Base-by-base conservation (phyloP, 1,284 basidiomycete species). In the Cutaneotrichosporon sp. region DNA sequence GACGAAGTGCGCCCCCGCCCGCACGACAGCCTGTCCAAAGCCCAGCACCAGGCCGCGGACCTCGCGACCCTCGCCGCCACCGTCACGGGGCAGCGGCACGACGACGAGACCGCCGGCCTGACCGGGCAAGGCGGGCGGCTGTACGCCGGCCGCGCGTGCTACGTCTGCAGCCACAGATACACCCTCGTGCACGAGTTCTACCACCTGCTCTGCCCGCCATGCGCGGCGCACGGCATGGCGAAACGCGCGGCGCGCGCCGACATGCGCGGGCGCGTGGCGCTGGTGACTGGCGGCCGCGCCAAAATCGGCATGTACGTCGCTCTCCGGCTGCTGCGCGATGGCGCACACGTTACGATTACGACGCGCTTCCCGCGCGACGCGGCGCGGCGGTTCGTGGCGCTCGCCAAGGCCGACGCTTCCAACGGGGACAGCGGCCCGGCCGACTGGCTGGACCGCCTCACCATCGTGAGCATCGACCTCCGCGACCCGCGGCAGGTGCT, bases 241-340 rank as follows among this genome's bases (percentile, higher is more conserved):
- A 54, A 54, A 33, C 52, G 52, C 13, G 4, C 20, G 2, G 34
- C 34, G 2, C 1, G 6, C 3, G 6, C 11, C 16, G 52, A 54
- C 24, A 31, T 54, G 24, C 0, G 36, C 6, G 52, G 34, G 1
- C 33, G 52, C 13, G 29, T 31, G 10, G 52, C 52, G 13, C 52
- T 42, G 5, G 52, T 54, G 22, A 54, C 52, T n/a, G 52, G 52
- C 16, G 52, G 52, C 8, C 34, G 52, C 20, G 52, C 52, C 22
- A 54, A 54, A 25, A 54, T 54, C 25, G 52, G 52, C 2, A 54
- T 54, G 52, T 54, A 54, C 24, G 25, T 54, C 34, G 34, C 34
- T 1, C 34, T 54, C 6, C 13, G 34, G 52, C 36, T 54, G 16
- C 22, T 54, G 52, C 33, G 52, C 22, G 31, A 36, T 31, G 52